Evolutionary conservation across 306 rosid genomes (phyloP), one percentile per base, ranked within the genome.

Genomic region (Sechiopsis laciniata): DNA sequence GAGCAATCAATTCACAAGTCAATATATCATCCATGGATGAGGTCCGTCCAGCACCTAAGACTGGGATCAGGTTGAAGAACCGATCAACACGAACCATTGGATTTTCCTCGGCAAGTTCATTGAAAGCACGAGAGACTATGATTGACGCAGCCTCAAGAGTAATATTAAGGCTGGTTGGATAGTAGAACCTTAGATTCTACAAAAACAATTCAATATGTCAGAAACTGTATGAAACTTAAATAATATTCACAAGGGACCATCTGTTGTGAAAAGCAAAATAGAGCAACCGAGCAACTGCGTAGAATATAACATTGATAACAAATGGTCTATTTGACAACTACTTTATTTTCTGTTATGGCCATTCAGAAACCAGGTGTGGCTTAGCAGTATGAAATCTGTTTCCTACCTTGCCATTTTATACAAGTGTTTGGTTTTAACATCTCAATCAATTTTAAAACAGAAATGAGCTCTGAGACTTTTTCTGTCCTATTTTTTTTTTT

Each of bases 21-120:
- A 89, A 71, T 19, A 87, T 53, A 80, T 90, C 83, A 56, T 86
- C 82, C 87, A 90, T 79, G 73, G 86, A 82, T 70, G 87, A 85
- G 80, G 83, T 79, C 50, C 78, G 73, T 72, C 98, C 97, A 52
- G 86, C 85, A 71, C 97, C 88, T 16, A 89, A 19, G 50, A 94
- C 97, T 32, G 97, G 97, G 83, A 90, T 86, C 75, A 90, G 83
- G 90, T 87, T 94, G 86, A 94, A 87, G 85, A 85, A 83, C 75
- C 89, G 88, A 53, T 85, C 82, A 64, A 60, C 74, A 22, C 55
- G 55, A 19, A 83, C 65, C 9, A 69, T 83, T 72, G 26, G 83
- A 72, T 82, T 77, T 77, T 80, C 74, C 64, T 83, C 80, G 17
- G 86, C 83, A 6, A 88, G 84, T 80, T 90, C 96, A n/a, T 14